Conservation (phyloP, 306 rosid genomes). For the Castanopsis chinensis region DNA sequence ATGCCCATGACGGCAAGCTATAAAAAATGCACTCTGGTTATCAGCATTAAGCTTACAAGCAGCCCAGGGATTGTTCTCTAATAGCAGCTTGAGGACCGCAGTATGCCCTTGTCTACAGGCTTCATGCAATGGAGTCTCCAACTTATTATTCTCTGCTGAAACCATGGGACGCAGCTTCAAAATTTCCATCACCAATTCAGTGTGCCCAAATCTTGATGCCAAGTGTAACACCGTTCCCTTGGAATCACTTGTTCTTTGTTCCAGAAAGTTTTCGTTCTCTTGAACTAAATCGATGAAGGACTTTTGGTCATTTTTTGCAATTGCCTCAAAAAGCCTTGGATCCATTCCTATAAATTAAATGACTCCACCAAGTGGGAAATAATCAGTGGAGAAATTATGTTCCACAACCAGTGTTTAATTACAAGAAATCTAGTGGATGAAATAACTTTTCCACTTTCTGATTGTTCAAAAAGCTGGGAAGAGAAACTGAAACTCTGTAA, state of each 20-base stretch:
- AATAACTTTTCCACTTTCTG: no score
- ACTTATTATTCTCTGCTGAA: constrained; percentile 41
- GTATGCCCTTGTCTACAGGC: constrained; percentile 49
- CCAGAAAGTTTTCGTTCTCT: constrained; percentile 35
- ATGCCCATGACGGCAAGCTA: constrained; percentile 60
- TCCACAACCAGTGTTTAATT: no score
- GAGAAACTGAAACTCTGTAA: no score
- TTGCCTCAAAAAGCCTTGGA: constrained; percentile 34
- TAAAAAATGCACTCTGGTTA: constrained; percentile 35
- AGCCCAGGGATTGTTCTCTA: constrained; percentile 40
- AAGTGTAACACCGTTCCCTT: constrained; percentile 54
- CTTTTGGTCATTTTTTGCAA: constrained; percentile 31
- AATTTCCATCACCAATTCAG: constrained; percentile 45
- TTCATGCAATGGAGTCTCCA: constrained; percentile 64
- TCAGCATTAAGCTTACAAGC: constrained; percentile 37
- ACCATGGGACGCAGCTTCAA: constrained; percentile 53
- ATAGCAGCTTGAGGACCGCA: constrained; percentile 35
- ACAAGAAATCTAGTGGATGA: no score
- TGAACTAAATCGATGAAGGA: constrained; percentile 35
- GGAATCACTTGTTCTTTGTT: constrained; percentile 40
- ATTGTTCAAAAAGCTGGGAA: no score
- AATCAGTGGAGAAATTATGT: no score
- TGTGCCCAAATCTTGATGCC: constrained; percentile 51
- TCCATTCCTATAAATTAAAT: constrained; percentile 35
- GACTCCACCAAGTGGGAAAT: no score